Evolutionary conservation across 2,329 filamentous ascomycete genomes (phyloP), one percentile per base, ranked within the genome.

Genomic region (Aspergillus tanneri): DNA sequence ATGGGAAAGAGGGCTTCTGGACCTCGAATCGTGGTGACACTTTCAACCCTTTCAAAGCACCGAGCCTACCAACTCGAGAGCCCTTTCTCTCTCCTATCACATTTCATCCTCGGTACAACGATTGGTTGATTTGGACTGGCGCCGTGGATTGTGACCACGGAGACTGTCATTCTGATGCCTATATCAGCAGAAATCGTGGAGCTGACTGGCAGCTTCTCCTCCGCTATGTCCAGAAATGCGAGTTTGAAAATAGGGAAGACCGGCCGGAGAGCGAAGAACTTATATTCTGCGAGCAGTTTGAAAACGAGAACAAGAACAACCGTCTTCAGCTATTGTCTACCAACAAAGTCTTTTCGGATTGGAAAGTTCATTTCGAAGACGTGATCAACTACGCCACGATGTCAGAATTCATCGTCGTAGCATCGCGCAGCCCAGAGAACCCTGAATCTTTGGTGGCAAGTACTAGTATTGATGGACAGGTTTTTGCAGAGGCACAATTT

Each of bases 321-420:
- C 79, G 83, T 1, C 72, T 86, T 39, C 80, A 86, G 56, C 80
- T 99, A 23, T 69, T 90, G 12, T 86, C 87, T 32, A 96, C 87
- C 67, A 78, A 88, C 35, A 84, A 95, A 61, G 90, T 86, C 71
- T 95, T 95, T 62, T 72, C 75, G 10, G 79, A 85, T 43, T 78
- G 83, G 53, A 79, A 84, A 58, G 74, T 82, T 18, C 78, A 83
- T 49, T 84, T 87, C 64, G 77, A 81, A 19, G 80, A 91, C 50
- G 87, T 96, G 34, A 83, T 86, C 58, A 86, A 87, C 58, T 97
- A 95, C 69, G 92, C 90, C 2, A 95, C 87, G 4, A 97, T 96
- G 92, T 86, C 87, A 30, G 93, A 99, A 66, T 99, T 96, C 68
- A 93, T 99, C 62, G 83, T 99, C 30, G 86, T 96, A 41, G 91